Conservation (phyloP, 305 asterid species). For the Plantago lanceolata region DNA sequence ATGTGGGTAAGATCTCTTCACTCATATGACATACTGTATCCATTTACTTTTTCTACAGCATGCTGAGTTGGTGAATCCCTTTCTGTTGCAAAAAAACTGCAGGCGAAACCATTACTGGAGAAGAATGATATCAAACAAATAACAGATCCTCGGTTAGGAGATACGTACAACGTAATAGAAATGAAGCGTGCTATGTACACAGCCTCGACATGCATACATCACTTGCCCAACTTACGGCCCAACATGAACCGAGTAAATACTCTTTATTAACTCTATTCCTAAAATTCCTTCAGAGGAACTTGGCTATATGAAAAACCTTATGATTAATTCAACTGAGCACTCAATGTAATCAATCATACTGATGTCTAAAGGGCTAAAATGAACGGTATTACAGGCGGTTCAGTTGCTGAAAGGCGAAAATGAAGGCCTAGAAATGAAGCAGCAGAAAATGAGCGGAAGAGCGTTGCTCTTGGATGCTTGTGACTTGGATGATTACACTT, state of each 20-base stretch:
- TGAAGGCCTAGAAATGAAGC: conserved; percentile 52
- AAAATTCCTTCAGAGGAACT: neutral
- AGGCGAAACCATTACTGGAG: conserved; percentile 93
- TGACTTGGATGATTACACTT: conserved; percentile 70
- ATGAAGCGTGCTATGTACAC: conserved; percentile 76
- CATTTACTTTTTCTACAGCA: neutral
- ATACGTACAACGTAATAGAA: conserved; percentile 47
- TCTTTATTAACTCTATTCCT: neutral
- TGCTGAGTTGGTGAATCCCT: neutral
- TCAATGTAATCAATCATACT: too few species aligned
- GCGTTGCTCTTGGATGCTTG: conserved; percentile 56
- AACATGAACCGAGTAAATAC: conserved; percentile 68
- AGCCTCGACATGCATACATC: conserved; percentile 88
- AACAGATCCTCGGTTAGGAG: conserved; percentile 70
- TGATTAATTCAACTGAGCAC: neutral
- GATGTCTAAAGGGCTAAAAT: neutral
- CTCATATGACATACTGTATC: neutral
- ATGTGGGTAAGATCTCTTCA: conserved; percentile 69
- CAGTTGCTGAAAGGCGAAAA: conserved; percentile 64
- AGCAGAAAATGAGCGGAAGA: conserved; percentile 57
- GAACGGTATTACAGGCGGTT: conserved; percentile 43
- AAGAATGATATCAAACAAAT: conserved; percentile 56
- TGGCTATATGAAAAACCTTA: neutral
- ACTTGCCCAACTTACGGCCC: conserved; percentile 79
- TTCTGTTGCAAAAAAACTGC: neutral